Conservation (phyloP, 2,329 filamentous ascomycete genomes). For the Aspergillus nomiae region DNA sequence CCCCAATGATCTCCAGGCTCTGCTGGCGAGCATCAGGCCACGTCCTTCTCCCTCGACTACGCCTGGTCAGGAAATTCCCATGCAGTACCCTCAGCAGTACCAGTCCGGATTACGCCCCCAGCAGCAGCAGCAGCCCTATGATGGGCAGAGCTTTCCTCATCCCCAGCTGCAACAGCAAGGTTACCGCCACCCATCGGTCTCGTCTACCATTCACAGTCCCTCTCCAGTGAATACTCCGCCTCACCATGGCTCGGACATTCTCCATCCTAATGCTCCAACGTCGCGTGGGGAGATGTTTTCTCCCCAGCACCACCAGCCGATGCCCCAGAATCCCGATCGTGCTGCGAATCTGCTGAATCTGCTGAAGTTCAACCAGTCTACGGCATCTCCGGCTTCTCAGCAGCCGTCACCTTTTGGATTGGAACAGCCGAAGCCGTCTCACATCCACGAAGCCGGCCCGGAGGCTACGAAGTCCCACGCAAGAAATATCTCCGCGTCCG, state of each 20-base stretch:
- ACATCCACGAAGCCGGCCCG: conserved; percentile 26
- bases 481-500: conserved; percentile 55
- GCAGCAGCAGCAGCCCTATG: conserved; percentile 30
- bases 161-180: conserved; percentile 35
- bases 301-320: conserved; percentile 39
- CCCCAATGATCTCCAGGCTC: conserved; percentile 49
- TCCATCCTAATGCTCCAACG: conserved; percentile 58
- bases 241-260: conserved; percentile 58
- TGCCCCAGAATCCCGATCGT: conserved; percentile 47
- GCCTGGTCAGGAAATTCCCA: conserved; percentile 32
- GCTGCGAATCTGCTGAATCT: conserved; percentile 64
- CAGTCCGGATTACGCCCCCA: conserved; percentile 34
- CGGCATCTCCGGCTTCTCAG: conserved; percentile 30
- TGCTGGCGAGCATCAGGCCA: conserved; percentile 48
- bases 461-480: conserved; percentile 30
- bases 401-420: conserved; percentile 29
- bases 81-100: conserved; percentile 32
- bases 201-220: conserved; percentile 61
- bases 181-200: conserved; percentile 60
- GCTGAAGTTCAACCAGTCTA: conserved; percentile 63
- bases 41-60: conserved; percentile 39
- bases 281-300: conserved; percentile 46
- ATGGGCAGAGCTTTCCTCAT: conserved; percentile 35
- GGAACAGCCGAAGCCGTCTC: conserved; percentile 31
- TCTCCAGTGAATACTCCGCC: conserved; percentile 56